Percentiles rank a stretch among this genome's conserved stretches.
These are phyloP conservation scores for Neltuma alba DNA, from an alignment of 306 rosid species.

Conservation along the genomic window DNA sequence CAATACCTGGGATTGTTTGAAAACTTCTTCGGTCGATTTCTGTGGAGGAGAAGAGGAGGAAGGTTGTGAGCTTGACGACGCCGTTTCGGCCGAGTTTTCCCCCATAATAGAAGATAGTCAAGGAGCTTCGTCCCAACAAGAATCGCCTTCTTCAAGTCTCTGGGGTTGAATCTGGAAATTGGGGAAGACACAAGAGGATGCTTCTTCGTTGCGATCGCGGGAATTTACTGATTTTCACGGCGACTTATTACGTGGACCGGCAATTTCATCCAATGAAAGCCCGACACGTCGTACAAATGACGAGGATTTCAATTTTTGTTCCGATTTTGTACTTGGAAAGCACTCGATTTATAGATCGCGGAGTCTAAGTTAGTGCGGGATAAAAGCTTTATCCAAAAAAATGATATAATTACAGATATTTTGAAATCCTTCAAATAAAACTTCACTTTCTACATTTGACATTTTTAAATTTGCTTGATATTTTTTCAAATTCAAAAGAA, in stretches of 20 bases:
- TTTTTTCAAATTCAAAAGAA: no score
- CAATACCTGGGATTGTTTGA: constrained; percentile 55
- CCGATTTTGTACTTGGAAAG: not conserved
- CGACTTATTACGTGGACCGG: not conserved
- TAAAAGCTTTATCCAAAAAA: no score
- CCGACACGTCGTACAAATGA: not conserved
- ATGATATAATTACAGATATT: no score
- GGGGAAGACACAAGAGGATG: not conserved
- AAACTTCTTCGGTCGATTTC: constrained; percentile 42
- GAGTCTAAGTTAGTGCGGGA: no score
- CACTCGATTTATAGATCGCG: no score
- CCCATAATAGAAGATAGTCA: constrained; percentile 39
- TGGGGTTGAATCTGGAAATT: not conserved
- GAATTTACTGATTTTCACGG: not conserved
- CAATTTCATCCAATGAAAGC: not conserved
- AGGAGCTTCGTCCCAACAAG: not conserved
- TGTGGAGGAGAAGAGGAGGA: constrained; percentile 37
- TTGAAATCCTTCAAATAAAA: no score
- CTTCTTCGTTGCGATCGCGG: not conserved
- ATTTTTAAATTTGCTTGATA: no score
- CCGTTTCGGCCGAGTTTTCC: constrained; percentile 33
- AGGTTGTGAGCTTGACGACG: constrained; percentile 34
- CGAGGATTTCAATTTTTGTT: not conserved
- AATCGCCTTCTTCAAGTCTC: not conserved
- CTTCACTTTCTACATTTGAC: no score